Evolutionary conservation across 139 green algal species (phyloP), one percentile per base, ranked within the genome.

Genomic region (Volvox reticuliferus): DNA sequence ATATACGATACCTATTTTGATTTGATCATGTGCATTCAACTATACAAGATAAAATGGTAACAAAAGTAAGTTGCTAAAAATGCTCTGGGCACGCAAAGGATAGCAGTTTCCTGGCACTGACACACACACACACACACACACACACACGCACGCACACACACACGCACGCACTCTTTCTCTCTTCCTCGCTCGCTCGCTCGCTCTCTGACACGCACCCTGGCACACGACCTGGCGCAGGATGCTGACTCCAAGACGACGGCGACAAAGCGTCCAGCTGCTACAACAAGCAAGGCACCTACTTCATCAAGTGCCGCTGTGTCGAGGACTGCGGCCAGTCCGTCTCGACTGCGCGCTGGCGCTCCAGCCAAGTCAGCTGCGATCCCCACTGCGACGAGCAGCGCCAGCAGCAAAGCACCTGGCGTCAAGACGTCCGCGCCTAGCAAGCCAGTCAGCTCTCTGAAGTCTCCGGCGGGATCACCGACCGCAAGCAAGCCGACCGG

Each of bases 271-370:
- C 36, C 36, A 35, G 37, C 35, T 84, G 36, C 36, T 13, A 24
- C 19, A 18, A 33, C 78, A 32, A 26, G 36, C 22, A 84, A 84
- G 78, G 24, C 78, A 20, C 17, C 75, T 81, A 30, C 1, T 24
- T 21, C 18, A 24, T 21, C 18, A 24, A 35, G 30, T 44, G 17
- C 78, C 20, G 78, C 78, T 6, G 82, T 35, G 13, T 35, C 82
- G 1, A 33, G 82, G 20, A 67, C 82, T 17, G 82, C 82, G 12
- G 82, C 82, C 33, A 88, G 82, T 26, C 82, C 82, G 13, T 79
- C 82, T 19, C 62, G 82, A 6, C 28, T 68, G 12, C 82, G 82
- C 0, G 32, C 82, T 24, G 82, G 33, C 3, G 62, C 82, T 24
- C 19, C 81, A n/a, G 33, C 81, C 30, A 68, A 26, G 26, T 32